These are phyloP conservation scores for Erysimum cheiri DNA, from an alignment of 441 rosid genomes.

Conservation along the genomic window DNA sequence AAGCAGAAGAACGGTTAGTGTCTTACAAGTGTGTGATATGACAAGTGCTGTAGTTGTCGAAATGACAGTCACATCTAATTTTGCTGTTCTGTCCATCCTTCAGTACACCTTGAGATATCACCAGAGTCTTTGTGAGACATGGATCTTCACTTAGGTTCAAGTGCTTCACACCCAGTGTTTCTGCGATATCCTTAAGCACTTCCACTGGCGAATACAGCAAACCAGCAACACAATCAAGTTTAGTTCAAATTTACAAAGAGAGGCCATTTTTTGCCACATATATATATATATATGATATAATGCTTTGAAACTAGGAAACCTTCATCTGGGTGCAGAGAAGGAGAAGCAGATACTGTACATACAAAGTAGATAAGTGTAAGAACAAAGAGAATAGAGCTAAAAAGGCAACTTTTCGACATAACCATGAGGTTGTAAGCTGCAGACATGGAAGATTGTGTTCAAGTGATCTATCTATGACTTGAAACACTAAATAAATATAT, in stretches of 20 bases:
- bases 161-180: slow-evolving; percentile 34
- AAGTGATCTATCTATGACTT: slow-evolving; percentile 23
- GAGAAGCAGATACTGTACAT: slow-evolving; percentile 27
- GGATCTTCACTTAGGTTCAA: slow-evolving; percentile 42
- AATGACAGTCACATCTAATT: slow-evolving; percentile 39
- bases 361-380: slow-evolving; percentile 1
- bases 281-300: not conserved
- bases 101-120: slow-evolving; percentile 28
- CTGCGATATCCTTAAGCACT: slow-evolving; percentile 32
- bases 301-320: slow-evolving; percentile 24
- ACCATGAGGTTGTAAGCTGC: slow-evolving; percentile 28
- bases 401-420: slow-evolving; percentile 19
- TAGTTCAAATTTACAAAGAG: slow-evolving; percentile 8
- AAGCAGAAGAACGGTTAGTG: slow-evolving; percentile 12
- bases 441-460: slow-evolving; percentile 20
- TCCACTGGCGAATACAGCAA: slow-evolving; percentile 29
- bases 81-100: slow-evolving; percentile 40
- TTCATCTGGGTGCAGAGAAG: slow-evolving; percentile 42
- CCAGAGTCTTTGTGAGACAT: slow-evolving; percentile 40
- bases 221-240: not conserved
- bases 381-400: not conserved
- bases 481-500: not conserved
- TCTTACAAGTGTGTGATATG: slow-evolving; percentile 50
- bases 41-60: slow-evolving; percentile 51
- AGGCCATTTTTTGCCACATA: not conserved